phyloP scores from a whole-genome alignment of 2,329 filamentous ascomycete species.

The Fusarium vanettenii region DNA sequence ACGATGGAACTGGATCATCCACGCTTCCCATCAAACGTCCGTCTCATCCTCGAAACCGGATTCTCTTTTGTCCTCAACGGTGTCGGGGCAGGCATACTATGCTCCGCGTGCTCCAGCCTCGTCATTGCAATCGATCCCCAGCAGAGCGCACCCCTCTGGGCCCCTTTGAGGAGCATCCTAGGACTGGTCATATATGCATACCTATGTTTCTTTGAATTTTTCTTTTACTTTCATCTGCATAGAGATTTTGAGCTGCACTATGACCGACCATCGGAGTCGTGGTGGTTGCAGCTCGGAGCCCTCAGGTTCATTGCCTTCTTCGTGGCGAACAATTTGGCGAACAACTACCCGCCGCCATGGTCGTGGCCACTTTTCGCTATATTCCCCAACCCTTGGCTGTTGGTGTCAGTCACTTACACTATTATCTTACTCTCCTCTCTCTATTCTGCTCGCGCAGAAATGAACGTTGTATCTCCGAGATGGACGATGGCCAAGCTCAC shows the following conservation, averaged over 20 bases:
- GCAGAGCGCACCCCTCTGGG: not conserved
- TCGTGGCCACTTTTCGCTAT: not conserved
- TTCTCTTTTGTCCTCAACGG: not conserved
- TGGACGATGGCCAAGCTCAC: not conserved
- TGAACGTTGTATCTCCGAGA: not conserved
- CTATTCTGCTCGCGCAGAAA: not conserved
- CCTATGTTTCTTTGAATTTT: not conserved
- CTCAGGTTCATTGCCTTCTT: not conserved
- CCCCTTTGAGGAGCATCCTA: not conserved
- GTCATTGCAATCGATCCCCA: not conserved
- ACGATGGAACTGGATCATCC: not conserved
- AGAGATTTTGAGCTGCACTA: not conserved
- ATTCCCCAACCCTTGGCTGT: not conserved
- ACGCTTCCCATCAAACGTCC: not conserved
- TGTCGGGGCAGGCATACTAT: not conserved
- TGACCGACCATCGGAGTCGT: not conserved
- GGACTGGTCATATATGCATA: not conserved
- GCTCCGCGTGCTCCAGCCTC: not conserved
- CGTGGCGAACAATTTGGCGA: not conserved
- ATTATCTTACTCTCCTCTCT: not conserved
- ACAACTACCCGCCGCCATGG: not conserved
- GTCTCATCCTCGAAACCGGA: not conserved
- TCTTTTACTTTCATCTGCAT: not conserved
- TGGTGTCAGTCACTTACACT: not conserved
- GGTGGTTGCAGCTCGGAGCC: not conserved